Conservation (phyloP, 768 basidiomycete species). For the Rhodotorula kratochvilovae region DNA sequence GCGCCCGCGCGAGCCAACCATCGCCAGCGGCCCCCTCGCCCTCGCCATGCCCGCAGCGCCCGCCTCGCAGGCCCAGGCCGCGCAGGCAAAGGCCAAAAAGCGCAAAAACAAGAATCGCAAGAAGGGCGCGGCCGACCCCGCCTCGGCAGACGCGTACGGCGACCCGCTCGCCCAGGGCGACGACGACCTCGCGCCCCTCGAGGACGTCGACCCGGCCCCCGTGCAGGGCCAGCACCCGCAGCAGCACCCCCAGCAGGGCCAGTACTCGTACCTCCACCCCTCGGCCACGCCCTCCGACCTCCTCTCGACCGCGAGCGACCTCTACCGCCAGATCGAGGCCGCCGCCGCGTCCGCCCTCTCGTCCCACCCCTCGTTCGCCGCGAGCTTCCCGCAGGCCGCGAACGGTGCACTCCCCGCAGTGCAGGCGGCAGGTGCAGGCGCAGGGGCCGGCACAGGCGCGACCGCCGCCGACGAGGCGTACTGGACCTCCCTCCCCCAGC, state of each 20-base stretch:
- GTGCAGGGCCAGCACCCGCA: not conserved
- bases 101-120: not conserved
- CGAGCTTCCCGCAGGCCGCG: constrained; percentile 27
- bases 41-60: not conserved
- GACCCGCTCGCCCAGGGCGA: not conserved
- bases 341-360: constrained; percentile 48
- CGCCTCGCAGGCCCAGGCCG: not conserved
- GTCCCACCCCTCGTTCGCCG: constrained; percentile 38
- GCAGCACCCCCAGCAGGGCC: not conserved
- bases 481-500: constrained; percentile 65
- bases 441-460: not conserved
- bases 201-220: constrained; percentile 16
- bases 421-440: not conserved
- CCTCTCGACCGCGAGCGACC: constrained; percentile 59
- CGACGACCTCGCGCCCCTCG: constrained; percentile 18
- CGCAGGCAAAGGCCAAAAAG: not conserved
- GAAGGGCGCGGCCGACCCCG: not conserved
- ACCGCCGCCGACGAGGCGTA: constrained; percentile 58
- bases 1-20: not conserved
- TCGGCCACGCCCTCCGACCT: constrained; percentile 58
- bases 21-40: not conserved
- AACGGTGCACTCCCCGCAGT: not conserved
- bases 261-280: constrained; percentile 21
- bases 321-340: constrained; percentile 58
- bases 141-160: not conserved